phyloP scores from a whole-genome alignment of 2,329 filamentous ascomycete species.

The Hypocrella siamensis region DNA sequence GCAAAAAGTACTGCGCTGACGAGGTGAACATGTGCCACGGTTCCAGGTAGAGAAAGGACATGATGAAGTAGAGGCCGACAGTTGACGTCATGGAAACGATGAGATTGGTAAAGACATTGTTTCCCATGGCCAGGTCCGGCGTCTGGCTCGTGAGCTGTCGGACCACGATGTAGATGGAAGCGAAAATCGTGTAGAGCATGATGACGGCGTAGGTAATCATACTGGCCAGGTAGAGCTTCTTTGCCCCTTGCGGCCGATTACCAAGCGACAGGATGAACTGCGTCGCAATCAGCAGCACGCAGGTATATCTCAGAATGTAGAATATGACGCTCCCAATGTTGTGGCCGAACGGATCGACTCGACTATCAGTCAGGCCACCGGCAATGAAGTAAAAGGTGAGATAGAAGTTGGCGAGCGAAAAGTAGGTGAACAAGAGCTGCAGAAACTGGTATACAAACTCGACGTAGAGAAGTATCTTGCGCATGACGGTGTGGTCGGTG shows the following conservation, averaged over 20 bases:
- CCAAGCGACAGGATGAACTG: constrained; percentile 96
- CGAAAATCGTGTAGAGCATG: constrained; percentile 92
- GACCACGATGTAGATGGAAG: constrained; percentile 75
- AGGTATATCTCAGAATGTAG: constrained; percentile 68
- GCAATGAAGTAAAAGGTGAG: constrained; percentile 97
- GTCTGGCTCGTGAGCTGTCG: constrained; percentile 50
- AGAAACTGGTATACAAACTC: constrained; percentile 94
- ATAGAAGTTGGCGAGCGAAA: constrained; percentile 97
- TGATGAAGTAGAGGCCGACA: constrained; percentile 85
- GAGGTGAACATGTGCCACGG: constrained; percentile 99
- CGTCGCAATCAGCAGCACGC: constrained; percentile 74
- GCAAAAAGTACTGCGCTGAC: constrained; percentile 77
- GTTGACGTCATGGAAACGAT: constrained; percentile 83
- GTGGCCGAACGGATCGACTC: constrained; percentile 83
- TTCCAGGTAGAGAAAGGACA: constrained; percentile 91
- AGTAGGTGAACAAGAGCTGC: constrained; percentile 88
- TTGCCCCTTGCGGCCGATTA: constrained; percentile 88
- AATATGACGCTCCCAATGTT: constrained; percentile 76
- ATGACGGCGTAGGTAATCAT: constrained; percentile 88
- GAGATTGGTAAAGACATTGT: constrained; percentile 89
- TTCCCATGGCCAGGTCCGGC: constrained; percentile 44
- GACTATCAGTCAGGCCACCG: constrained; percentile 66
- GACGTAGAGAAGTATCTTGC: constrained; percentile 83
- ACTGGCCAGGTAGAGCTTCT: constrained; percentile 72
- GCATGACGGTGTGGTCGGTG: constrained; percentile 78